Evolutionary conservation across 2,329 filamentous ascomycete species (phyloP).

Genomic region (Dissoconium aciculare): DNA sequence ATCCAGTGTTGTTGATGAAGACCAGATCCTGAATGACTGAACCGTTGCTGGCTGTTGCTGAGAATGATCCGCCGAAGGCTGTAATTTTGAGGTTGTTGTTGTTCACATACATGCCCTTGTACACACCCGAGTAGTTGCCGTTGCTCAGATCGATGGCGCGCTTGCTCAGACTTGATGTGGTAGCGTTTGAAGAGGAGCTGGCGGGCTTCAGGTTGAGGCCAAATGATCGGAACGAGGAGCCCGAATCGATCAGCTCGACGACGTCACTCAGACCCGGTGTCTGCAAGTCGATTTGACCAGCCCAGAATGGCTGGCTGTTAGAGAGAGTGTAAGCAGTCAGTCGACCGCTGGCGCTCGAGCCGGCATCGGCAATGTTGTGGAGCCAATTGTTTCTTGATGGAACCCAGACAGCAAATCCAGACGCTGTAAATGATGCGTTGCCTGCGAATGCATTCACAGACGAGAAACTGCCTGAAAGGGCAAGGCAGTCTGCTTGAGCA

Average conservation of each 20-base stretch:
- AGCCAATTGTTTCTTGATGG: conserved; percentile 77
- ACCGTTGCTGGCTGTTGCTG: conserved; percentile 51
- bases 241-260: conserved; percentile 44
- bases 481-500: conserved; percentile 56
- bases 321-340: conserved; percentile 58
- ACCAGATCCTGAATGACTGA: conserved; percentile 63
- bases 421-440: conserved; percentile 45
- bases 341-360: conserved; percentile 54
- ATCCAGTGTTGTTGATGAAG: conserved; percentile 59
- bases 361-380: conserved; percentile 51
- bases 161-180: conserved; percentile 22
- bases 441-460: conserved; percentile 53
- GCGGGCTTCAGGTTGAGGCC: conserved; percentile 40
- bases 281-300: conserved; percentile 72
- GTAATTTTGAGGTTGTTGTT: conserved; percentile 61
- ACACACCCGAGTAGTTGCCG: conserved; percentile 45
- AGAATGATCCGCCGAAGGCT: conserved; percentile 76
- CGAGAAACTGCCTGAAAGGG: conserved; percentile 67
- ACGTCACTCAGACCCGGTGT: conserved; percentile 64
- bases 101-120: conserved; percentile 64
- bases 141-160: conserved; percentile 22
- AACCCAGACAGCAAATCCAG: conserved; percentile 84
- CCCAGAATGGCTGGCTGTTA: conserved; percentile 40
- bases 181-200: conserved; percentile 15
- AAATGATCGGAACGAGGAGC: conserved; percentile 29